These are phyloP conservation scores for Pluteus cervinus DNA, from an alignment of 768 basidiomycete genomes.

Conservation along the genomic window DNA sequence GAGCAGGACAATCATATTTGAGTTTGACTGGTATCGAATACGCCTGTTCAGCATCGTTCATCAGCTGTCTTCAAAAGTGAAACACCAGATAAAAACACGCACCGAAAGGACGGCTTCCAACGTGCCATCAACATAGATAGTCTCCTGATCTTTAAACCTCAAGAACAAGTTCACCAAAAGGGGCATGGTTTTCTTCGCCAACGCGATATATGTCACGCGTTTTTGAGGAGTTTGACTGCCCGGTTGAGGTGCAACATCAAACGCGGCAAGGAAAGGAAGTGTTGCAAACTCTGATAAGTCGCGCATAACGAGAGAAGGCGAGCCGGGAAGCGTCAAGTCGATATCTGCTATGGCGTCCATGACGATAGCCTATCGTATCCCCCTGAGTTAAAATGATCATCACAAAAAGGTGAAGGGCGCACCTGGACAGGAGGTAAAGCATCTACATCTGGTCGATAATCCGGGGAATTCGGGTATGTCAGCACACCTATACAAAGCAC, in stretches of 20 bases:
- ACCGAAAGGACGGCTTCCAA: conserved; percentile 80
- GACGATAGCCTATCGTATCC: conserved; percentile 51
- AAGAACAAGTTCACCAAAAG: conserved; percentile 73
- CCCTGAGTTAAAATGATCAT: not conserved
- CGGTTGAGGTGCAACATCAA: conserved; percentile 44
- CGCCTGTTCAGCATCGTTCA: conserved; percentile 38
- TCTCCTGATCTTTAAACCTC: conserved; percentile 49
- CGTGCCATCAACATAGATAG: conserved; percentile 77
- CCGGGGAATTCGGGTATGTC: conserved; percentile 77
- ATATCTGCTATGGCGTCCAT: conserved; percentile 65
- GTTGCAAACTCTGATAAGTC: conserved; percentile 85
- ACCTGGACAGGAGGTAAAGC: conserved; percentile 76
- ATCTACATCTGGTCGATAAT: conserved; percentile 88
- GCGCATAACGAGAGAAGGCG: conserved; percentile 68
- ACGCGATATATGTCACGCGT: conserved; percentile 81
- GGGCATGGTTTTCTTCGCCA: conserved; percentile 88
- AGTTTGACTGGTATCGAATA: conserved; percentile 89
- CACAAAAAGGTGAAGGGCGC: conserved; percentile 7
- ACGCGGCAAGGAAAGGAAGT: conserved; percentile 81
- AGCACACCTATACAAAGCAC: conserved; percentile 48
- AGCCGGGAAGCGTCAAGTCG: conserved; percentile 54
- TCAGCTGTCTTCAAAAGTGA: not conserved
- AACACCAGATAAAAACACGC: conserved; percentile 16
- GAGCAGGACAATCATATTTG: conserved; percentile 89
- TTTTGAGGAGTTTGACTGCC: conserved; percentile 43